Percentiles rank a stretch among this genome's conserved stretches.
Conservation (phyloP, 768 basidiomycete species). For the Kwoniella dendrophila region DNA sequence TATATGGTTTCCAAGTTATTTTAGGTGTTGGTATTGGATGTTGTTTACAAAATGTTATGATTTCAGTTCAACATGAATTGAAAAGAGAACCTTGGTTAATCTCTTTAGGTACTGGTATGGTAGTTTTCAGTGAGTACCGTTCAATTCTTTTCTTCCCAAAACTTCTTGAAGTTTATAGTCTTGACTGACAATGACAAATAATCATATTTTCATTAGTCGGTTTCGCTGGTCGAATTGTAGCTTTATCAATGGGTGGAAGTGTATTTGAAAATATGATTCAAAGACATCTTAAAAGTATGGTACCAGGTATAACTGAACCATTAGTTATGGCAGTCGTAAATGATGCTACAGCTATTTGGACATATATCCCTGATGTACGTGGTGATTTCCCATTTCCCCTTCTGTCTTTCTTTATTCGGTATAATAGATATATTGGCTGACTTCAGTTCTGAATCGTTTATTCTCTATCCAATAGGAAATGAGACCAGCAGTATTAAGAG, state of each 20-base stretch:
- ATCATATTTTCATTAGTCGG: constrained; percentile 25
- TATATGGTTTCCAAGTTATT: constrained; percentile 57
- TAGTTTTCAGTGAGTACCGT: constrained; percentile 51
- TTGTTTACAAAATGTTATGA: constrained; percentile 56
- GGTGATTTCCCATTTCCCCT: neutral
- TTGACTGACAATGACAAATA: neutral
- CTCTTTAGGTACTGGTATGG: constrained; percentile 55
- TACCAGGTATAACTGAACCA: constrained; percentile 32
- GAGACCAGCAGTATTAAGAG: constrained; percentile 21
- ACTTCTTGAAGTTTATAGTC: neutral
- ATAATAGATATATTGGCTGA: too few species aligned
- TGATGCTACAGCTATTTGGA: constrained; percentile 50
- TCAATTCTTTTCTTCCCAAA: constrained; percentile 17
- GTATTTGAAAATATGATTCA: constrained; percentile 55
- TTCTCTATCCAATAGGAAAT: constrained; percentile 8
- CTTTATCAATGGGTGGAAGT: constrained; percentile 54
- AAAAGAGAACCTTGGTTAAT: constrained; percentile 51
- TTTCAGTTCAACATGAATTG: constrained; percentile 58
- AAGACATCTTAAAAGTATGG: constrained; percentile 46
- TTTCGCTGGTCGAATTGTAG: constrained; percentile 54
- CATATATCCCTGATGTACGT: constrained; percentile 41
- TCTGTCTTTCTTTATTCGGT: too few species aligned
- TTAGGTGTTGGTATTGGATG: constrained; percentile 58
- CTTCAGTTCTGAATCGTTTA: constrained; percentile 1
- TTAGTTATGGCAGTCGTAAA: constrained; percentile 40